Conservation (phyloP, 495 filamentous ascomycete species). For the Chaetomidium leptoderma region DNA sequence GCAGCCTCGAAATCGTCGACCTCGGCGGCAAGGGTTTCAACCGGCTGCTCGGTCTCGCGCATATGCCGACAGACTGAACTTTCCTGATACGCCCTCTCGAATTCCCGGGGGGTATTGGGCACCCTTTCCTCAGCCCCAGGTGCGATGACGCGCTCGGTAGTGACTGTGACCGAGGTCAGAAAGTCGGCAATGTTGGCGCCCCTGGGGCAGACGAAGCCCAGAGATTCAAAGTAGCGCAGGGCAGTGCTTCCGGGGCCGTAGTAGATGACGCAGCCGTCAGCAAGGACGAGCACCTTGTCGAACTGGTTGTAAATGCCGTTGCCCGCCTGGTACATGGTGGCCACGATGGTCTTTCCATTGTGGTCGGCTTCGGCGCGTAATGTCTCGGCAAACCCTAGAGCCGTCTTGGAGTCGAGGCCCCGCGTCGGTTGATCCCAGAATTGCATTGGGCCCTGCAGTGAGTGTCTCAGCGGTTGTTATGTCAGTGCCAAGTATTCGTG, state of each 20-base stretch:
- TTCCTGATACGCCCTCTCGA: neutral
- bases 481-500: neutral
- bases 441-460: conserved; percentile 29
- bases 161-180: conserved; percentile 71
- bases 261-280: conserved; percentile 61
- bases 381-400: conserved; percentile 43
- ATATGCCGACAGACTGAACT: conserved; percentile 3
- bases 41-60: conserved; percentile 40
- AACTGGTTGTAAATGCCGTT: conserved; percentile 63
- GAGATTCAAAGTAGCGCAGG: conserved; percentile 52
- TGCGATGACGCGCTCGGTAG: conserved; percentile 62
- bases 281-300: conserved; percentile 57
- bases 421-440: conserved; percentile 52
- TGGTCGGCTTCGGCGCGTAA: conserved; percentile 50
- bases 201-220: conserved; percentile 59
- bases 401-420: conserved; percentile 49
- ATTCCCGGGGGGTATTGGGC: conserved; percentile 61
- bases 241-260: conserved; percentile 55
- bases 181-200: conserved; percentile 71
- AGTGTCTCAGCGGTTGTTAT: neutral
- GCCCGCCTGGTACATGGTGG: conserved; percentile 70
- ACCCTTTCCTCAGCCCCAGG: conserved; percentile 56
- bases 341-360: conserved; percentile 48
- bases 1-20: neutral
- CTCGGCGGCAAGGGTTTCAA: neutral